A percentile compares a stretch with the other conserved stretches of the same genome.
These are phyloP conservation scores for Hippophae tibetana DNA, from an alignment of 306 rosid genomes.

Conservation along the genomic window DNA sequence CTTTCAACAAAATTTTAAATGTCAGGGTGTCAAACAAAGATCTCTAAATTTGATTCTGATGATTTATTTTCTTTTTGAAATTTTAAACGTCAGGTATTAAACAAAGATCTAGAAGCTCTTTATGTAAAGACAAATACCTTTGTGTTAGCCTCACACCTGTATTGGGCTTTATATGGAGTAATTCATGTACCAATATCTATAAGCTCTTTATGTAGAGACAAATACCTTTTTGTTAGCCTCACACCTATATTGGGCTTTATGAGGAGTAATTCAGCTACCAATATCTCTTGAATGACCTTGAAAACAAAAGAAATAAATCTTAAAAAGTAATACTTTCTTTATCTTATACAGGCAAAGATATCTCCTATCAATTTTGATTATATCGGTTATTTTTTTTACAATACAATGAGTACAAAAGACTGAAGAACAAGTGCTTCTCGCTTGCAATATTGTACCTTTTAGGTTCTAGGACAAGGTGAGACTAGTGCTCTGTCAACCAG, in stretches of 20 bases:
- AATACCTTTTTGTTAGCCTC: no score
- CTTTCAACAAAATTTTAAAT: no score
- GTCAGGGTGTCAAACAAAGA: background rate
- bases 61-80: slow-evolving; percentile 1
- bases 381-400: slow-evolving; percentile 67
- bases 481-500: background rate
- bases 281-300: slow-evolving; percentile 13
- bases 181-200: slow-evolving; percentile 11
- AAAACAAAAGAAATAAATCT: background rate
- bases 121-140: slow-evolving; percentile 71
- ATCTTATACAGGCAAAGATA: slow-evolving; percentile 47
- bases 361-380: slow-evolving; percentile 79
- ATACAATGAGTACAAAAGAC: slow-evolving; percentile 60
- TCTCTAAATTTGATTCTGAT: background rate
- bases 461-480: slow-evolving; percentile 13
- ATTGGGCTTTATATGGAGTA: slow-evolving; percentile 91
- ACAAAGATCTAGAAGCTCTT: slow-evolving; percentile 53
- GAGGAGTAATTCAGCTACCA: slow-evolving; percentile 40
- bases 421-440: slow-evolving; percentile 37
- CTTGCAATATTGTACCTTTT: slow-evolving; percentile 47
- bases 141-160: slow-evolving; percentile 61
- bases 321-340: slow-evolving; percentile 2
- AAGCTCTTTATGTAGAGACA: no score
- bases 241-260: no score
- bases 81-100: slow-evolving; percentile 37